phyloP scores from a whole-genome alignment of 176 grass and related monocot genomes.

The Urochloa ruziziensis region DNA sequence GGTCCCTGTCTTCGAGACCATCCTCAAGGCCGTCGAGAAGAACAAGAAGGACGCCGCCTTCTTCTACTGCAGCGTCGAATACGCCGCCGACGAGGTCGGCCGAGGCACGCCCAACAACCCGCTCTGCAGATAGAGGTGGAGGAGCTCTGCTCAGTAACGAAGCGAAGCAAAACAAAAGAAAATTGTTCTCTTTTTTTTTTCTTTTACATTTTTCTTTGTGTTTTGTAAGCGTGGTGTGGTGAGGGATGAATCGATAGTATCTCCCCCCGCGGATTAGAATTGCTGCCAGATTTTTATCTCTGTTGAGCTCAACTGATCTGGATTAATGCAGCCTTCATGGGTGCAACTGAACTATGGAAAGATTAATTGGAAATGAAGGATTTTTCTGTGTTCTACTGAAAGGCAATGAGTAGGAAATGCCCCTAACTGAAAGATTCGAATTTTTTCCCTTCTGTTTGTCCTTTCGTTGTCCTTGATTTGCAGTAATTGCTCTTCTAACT shows the following conservation, averaged over 20 bases:
- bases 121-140: constrained; percentile 43
- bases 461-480: background rate
- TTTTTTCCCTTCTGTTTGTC: too few relatives aligned
- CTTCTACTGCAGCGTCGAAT: constrained; percentile 56
- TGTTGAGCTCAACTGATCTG: background rate
- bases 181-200: background rate
- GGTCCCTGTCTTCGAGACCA: constrained; percentile 56
- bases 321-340: too few relatives aligned
- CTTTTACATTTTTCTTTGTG: background rate
- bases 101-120: constrained; percentile 43
- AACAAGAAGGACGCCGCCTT: constrained; percentile 39
- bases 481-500: constrained; percentile 23
- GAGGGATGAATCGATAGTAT: constrained; percentile 58
- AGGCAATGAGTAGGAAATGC: background rate
- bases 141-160: background rate
- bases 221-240: constrained; percentile 23
- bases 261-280: constrained; percentile 46
- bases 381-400: background rate
- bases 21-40: constrained; percentile 51
- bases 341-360: constrained; percentile 18
- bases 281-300: constrained; percentile 15
- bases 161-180: background rate
- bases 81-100: constrained; percentile 29
- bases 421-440: constrained; percentile 16
- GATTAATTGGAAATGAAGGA: constrained; percentile 16